These are phyloP conservation scores for Erysiphe neolycopersici DNA, from an alignment of 2,329 filamentous ascomycete species.

Conservation along the genomic window DNA sequence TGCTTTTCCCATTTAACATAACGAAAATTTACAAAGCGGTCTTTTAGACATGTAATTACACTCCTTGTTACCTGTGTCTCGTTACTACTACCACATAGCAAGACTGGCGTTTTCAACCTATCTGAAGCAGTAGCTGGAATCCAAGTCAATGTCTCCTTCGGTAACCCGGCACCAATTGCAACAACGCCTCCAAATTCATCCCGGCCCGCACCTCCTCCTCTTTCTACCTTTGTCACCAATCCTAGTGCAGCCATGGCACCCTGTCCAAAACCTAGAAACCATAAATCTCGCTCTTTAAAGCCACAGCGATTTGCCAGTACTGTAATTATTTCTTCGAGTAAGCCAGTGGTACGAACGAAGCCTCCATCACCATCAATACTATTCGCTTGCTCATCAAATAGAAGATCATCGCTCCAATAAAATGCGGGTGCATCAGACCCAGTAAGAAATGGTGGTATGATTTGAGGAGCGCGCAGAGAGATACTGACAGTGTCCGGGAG, in stretches of 20 bases:
- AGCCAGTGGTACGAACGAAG: constrained; percentile 17
- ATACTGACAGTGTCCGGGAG: constrained; percentile 39
- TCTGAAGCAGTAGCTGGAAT: constrained; percentile 2
- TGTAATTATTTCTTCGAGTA: constrained; percentile 19
- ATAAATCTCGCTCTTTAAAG: constrained; percentile 21
- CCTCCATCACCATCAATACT: constrained; percentile 27
- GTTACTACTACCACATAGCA: constrained; percentile 29
- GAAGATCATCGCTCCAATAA: constrained; percentile 32
- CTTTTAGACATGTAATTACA: constrained; percentile 34
- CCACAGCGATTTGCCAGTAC: constrained; percentile 21
- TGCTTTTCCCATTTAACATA: constrained; percentile 40
- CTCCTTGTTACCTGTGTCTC: constrained; percentile 31
- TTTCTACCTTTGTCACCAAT: constrained; percentile 9
- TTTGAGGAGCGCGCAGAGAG: constrained; percentile 30
- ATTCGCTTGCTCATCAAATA: constrained; percentile 24
- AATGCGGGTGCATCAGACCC: constrained; percentile 16
- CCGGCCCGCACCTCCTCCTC: not conserved
- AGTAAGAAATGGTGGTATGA: constrained; percentile 25
- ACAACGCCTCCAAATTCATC: constrained; percentile 29
- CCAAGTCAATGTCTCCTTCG: constrained; percentile 13
- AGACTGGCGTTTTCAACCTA: constrained; percentile 35
- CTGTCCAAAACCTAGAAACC: constrained; percentile 28
- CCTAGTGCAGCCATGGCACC: constrained; percentile 27
- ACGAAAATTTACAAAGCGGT: constrained; percentile 38
- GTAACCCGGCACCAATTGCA: constrained; percentile 33